These are phyloP conservation scores for Glonium stellatum DNA, from an alignment of 495 filamentous ascomycete genomes.

Conservation along the genomic window DNA sequence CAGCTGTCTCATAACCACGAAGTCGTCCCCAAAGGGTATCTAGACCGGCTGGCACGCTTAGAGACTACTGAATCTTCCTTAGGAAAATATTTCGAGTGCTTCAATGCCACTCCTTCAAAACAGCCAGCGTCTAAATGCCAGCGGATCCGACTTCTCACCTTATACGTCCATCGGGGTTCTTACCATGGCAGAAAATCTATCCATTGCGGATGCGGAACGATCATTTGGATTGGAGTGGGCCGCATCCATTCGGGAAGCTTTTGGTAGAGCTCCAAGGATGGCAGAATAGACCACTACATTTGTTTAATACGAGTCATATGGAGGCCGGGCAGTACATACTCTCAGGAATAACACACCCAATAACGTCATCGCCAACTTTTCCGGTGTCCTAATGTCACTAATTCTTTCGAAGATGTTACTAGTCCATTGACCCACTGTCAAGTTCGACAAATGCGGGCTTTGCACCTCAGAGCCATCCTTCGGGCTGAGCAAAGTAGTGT, in stretches of 20 bases:
- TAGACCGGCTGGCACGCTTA: no score
- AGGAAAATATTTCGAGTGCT: no score
- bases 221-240: conserved; percentile 7
- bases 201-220: conserved; percentile 10
- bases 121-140: not conserved
- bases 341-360: conserved; percentile 1
- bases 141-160: not conserved
- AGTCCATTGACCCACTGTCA: conserved; percentile 4
- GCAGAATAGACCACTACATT: conserved; percentile 6
- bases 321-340: not conserved
- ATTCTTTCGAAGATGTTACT: not conserved
- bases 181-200: conserved; percentile 12
- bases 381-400: not conserved
- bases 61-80: no score
- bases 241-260: conserved; percentile 7
- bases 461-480: not conserved
- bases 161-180: not conserved
- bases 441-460: not conserved
- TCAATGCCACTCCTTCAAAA: no score
- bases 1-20: no score
- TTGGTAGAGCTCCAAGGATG: conserved; percentile 2
- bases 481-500: not conserved
- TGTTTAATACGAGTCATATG: not conserved
- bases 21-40: no score
- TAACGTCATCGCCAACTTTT: conserved; percentile 8